Percentiles rank a stretch among this genome's conserved stretches.
Conservation (phyloP, 345 rosid genomes). For the Bretschneidera sinensis region DNA sequence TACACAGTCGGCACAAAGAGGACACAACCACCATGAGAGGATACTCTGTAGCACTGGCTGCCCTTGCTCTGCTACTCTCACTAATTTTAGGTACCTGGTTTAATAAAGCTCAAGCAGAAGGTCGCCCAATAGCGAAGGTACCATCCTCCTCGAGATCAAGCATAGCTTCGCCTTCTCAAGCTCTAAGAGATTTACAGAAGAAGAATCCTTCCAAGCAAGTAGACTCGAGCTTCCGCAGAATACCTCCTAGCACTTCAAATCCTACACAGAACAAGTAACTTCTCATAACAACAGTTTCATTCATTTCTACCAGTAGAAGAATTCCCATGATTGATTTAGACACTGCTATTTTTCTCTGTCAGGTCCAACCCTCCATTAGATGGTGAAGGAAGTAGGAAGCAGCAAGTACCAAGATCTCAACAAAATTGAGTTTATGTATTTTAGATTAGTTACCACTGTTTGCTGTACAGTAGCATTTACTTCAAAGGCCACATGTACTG, state of each 20-base stretch:
- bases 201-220: conserved; percentile 24
- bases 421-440: too few species aligned
- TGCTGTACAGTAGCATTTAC: too few species aligned
- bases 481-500: conserved; percentile 8
- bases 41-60: conserved; percentile 14
- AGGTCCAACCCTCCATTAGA: conserved; percentile 13
- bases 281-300: too few species aligned
- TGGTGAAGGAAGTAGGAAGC: conserved; percentile 1
- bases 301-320: conserved; percentile 2
- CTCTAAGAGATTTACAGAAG: conserved; percentile 17
- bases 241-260: conserved; percentile 42
- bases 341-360: conserved; percentile 3
- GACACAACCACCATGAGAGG: too few species aligned
- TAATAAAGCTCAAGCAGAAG: conserved; percentile 19
- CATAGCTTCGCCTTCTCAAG: too few species aligned
- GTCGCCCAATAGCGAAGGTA: conserved; percentile 15
- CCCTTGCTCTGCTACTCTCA: conserved; percentile 24
- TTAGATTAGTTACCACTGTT: too few species aligned
- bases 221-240: conserved; percentile 35
- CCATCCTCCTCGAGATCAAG: conserved; percentile 9
- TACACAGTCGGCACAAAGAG: too few species aligned
- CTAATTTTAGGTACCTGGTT: conserved; percentile 24
- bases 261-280: conserved; percentile 44
- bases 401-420: not conserved
- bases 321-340: conserved; percentile 3